Base-by-base conservation (phyloP, 768 basidiomycete genomes). In the Megacollybia marginata region DNA sequence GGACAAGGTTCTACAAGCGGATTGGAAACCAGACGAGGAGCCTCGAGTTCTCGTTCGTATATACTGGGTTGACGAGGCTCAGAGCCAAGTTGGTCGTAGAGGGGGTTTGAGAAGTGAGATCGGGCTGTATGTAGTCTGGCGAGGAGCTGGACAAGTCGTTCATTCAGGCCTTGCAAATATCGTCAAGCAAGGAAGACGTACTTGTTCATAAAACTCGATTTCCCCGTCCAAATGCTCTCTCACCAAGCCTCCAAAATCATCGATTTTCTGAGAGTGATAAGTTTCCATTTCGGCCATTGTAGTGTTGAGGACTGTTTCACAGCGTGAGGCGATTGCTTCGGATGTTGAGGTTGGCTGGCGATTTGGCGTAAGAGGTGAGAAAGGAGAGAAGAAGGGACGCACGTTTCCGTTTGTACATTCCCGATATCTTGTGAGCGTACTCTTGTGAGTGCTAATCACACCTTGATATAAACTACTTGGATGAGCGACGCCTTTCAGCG, bases 241-340 rank as follows among this genome's bases (percentile, higher is more conserved):
- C 4, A 79, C 67, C 12, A 88, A 54, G 1, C 60, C 65, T 13
- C 69, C 64, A 52, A 92, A 82, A 55, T 91, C 88, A 57, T 88
- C 85, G 7, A 63, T 60, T 62, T 89, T 87, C 62, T 89, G 85
- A 0, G 69, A 65, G 59, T 90, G 87, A 56, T 90, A 88, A 1
- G 76, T 80, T 46, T 88, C 85, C 72, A 92, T 82, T 69, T 93
- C 90, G 1, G 91, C 88, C 81, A 91, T 84, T 2, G 90, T 92
- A 9, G 81, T 82, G 62, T 93, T 92, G 23, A 94, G 68, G 7
- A 92, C 88, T 0, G 91, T 92, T 65, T 94, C 91, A 61, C 87
- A 92, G 16, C 91, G 79, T 3, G 79, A 74, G 2, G 81, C 80
- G 54, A 84, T 66, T 15, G 85, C 82, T 44, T 84, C 81, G 55